Base-by-base conservation (phyloP, 2,329 filamentous ascomycete genomes). In the Dendryphion nanum region DNA sequence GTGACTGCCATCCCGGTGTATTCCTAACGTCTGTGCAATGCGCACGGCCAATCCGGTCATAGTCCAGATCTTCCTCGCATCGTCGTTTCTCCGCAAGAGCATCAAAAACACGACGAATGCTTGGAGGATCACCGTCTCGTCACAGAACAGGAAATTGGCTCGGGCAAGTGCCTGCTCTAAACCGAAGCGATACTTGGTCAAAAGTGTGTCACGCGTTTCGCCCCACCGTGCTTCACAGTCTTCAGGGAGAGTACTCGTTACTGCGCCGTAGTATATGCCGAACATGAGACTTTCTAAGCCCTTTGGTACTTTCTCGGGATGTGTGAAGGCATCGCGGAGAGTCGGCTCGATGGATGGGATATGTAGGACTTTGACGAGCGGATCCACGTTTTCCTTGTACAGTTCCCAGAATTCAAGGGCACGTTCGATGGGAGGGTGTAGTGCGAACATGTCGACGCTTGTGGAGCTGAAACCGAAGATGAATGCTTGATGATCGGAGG, bases 381-480 rank as follows among this genome's bases (percentile, higher is more conserved):
- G 82, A 51, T 89, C 83, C 6, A 89, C 83, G 36, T 86, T 87
- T 47, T 87, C 82, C 45, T 82, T 77, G 62, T 80, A 89, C 8
- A 82, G 73, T 34, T 81, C 75, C 85, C 85, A 89, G 38, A 87
- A 78, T 33, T 78, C 77, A 0, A 74, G 74, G 33, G 85, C 81
- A 45, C 84, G 81, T 1, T 79, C 79, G 1, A 81, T 76, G 0
- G 81, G 55, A 2, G 85, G 85, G 50, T 88, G 85, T 12, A 85
- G 68, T 29, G 74, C 70, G 14, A 75, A 67, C 47, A 89, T 68
- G 49, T 89, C 78, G 18, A 87, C 81, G 46, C 78, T 79, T n/a
- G 77, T 74, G 1, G 85, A 88, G 43, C 78, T 81, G 59, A 86
- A 86, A 6, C 85, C 84, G 45, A 89, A 77, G 18, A 89, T 72